Percentiles rank a stretch among this genome's conserved stretches.
phyloP scores from a whole-genome alignment of 805 yeast species.

The Kregervanrija delftensis region DNA sequence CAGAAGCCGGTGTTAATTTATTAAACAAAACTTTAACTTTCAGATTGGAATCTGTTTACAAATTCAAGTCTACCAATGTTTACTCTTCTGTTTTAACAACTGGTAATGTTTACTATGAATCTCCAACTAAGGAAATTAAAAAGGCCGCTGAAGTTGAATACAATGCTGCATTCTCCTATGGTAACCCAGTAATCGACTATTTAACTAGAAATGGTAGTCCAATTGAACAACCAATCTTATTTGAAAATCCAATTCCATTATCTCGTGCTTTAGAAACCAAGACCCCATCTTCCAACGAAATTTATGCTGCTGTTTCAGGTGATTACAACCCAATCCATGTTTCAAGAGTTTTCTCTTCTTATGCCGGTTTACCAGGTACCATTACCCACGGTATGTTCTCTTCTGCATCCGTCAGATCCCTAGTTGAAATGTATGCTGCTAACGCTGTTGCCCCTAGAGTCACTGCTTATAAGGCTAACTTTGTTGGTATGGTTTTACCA shows the following conservation, averaged over 20 bases:
- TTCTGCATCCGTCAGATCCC: constrained; percentile 88
- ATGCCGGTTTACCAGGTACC: constrained; percentile 93
- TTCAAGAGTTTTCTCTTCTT: constrained; percentile 86
- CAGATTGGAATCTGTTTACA: constrained; percentile 79
- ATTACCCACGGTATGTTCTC: constrained; percentile 99
- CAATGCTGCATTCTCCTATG: constrained; percentile 87
- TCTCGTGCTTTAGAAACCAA: constrained; percentile 57
- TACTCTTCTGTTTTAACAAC: constrained; percentile 74
- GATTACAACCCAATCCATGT: constrained; percentile 99
- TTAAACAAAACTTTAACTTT: constrained; percentile 77
- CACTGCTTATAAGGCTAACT: constrained; percentile 83
- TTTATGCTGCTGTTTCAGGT: constrained; percentile 95
- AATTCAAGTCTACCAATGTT: constrained; percentile 69
- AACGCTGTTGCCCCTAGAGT: constrained; percentile 94
- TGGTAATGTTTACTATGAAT: constrained; percentile 81
- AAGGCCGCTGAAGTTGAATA: constrained; percentile 80
- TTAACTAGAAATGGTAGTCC: constrained; percentile 86
- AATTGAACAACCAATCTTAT: constrained; percentile 86
- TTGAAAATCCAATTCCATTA: constrained; percentile 87
- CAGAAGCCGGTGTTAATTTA: constrained; percentile 63
- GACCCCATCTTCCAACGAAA: constrained; percentile 94
- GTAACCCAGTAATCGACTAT: constrained; percentile 96
- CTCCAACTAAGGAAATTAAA: constrained; percentile 84
- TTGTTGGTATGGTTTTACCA: constrained; percentile 97
- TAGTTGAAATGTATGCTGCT: constrained; percentile 98